Evolutionary conservation across 768 basidiomycete species (phyloP).

Genomic region (Auriscalpium microsporum): DNA sequence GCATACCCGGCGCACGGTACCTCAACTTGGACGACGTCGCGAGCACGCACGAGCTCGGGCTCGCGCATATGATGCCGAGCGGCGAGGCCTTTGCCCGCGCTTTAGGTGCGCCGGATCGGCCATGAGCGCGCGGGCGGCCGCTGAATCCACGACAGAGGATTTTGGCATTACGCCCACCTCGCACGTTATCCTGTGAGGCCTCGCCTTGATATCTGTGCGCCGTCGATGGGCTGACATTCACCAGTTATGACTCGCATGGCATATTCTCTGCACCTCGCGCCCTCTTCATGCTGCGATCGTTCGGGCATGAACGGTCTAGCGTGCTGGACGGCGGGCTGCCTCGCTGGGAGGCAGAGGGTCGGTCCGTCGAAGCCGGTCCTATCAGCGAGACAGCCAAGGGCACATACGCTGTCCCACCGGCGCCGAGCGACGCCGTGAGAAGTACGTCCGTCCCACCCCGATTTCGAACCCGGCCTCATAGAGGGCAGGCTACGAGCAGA

Average conservation of each 20-base stretch:
- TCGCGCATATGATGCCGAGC: slow-evolving; percentile 93
- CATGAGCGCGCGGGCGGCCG: background rate
- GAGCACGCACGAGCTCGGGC: slow-evolving; percentile 62
- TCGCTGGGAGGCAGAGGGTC: slow-evolving; percentile 63
- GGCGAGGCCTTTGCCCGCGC: slow-evolving; percentile 63
- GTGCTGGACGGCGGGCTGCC: slow-evolving; percentile 92
- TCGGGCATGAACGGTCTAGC: slow-evolving; percentile 81
- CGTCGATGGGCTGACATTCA: slow-evolving; percentile 3
- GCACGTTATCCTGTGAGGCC: slow-evolving; percentile 69
- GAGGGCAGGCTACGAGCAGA: slow-evolving; percentile 64
- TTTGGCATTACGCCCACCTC: slow-evolving; percentile 67
- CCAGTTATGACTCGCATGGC: slow-evolving; percentile 83
- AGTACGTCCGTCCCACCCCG: slow-evolving; percentile 1
- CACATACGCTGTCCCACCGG: slow-evolving; percentile 43
- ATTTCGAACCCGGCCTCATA: slow-evolving; percentile 14
- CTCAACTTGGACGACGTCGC: slow-evolving; percentile 78
- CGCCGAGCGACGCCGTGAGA: slow-evolving; percentile 31
- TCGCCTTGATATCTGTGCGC: background rate
- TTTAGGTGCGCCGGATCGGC: slow-evolving; percentile 50
- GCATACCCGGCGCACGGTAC: slow-evolving; percentile 65
- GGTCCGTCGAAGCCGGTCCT: slow-evolving; percentile 37
- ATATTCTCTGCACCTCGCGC: slow-evolving; percentile 90
- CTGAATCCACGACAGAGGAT: slow-evolving; percentile 35
- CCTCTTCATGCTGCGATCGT: slow-evolving; percentile 88
- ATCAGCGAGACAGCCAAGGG: slow-evolving; percentile 18